These are phyloP conservation scores for Aurantiochytrium sp. DNA, from an alignment of 108 stramenopile genomes.

Conservation along the genomic window DNA sequence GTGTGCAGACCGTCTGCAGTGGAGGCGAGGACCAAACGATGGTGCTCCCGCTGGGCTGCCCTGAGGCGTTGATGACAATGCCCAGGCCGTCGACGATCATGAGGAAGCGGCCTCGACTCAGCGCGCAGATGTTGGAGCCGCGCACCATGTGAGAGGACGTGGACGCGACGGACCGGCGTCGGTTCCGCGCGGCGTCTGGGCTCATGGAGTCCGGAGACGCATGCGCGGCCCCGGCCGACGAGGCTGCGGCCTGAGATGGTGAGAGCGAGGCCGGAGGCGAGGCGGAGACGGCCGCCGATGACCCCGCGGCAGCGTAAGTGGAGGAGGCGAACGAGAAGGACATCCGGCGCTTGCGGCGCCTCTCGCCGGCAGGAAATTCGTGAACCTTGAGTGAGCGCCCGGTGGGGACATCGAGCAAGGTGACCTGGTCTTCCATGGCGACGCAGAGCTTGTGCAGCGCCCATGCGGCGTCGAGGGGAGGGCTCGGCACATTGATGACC, in stretches of 20 bases:
- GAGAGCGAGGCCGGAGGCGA: background rate
- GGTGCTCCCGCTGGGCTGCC: background rate
- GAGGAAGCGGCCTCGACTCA: background rate
- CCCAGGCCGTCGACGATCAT: background rate
- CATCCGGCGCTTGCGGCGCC: background rate
- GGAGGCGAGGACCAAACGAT: slow-evolving; percentile 2
- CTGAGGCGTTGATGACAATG: background rate
- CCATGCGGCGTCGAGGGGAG: background rate
- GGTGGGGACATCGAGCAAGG: background rate
- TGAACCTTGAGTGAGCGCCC: background rate
- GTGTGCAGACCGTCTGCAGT: background rate
- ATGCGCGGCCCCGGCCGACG: no score
- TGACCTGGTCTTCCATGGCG: background rate
- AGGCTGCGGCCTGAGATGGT: background rate
- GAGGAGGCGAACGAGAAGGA: no score
- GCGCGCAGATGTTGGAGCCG: background rate
- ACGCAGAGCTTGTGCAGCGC: background rate
- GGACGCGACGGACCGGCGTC: no score
- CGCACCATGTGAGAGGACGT: background rate
- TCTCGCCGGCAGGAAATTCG: background rate
- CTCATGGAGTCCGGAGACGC: no score
- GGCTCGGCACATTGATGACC: background rate
- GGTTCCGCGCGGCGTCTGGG: no score
- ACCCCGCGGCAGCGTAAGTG: no score
- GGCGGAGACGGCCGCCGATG: background rate